Conservation (phyloP, 2,329 filamentous ascomycete species). For the Bipolaris zeicola region DNA sequence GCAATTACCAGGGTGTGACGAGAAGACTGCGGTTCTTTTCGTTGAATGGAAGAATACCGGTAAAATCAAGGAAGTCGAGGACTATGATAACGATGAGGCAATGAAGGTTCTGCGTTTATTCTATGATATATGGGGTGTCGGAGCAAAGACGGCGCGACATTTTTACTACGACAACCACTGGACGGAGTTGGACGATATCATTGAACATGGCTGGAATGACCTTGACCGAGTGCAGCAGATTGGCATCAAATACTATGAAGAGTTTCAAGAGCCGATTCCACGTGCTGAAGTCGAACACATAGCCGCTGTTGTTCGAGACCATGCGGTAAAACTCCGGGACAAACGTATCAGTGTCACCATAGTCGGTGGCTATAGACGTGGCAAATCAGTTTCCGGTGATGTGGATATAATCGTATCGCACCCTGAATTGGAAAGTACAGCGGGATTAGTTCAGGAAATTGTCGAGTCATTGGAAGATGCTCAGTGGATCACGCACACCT, state of each 20-base stretch:
- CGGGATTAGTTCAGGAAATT: slow-evolving; percentile 72
- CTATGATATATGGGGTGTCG: slow-evolving; percentile 91
- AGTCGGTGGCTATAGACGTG: slow-evolving; percentile 81
- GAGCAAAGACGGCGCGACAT: slow-evolving; percentile 75
- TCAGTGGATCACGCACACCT: slow-evolving; percentile 79
- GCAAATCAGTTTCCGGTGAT: slow-evolving; percentile 75
- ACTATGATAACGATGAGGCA: slow-evolving; percentile 67
- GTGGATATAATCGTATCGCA: slow-evolving; percentile 88
- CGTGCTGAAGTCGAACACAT: slow-evolving; percentile 76
- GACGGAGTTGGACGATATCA: slow-evolving; percentile 82
- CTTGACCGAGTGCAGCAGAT: slow-evolving; percentile 87
- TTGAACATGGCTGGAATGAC: slow-evolving; percentile 78
- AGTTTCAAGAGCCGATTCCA: slow-evolving; percentile 74
- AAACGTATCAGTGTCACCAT: slow-evolving; percentile 64
- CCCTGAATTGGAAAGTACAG: slow-evolving; percentile 70
- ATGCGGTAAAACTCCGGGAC: slow-evolving; percentile 68
- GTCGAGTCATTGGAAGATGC: slow-evolving; percentile 71
- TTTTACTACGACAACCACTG: slow-evolving; percentile 80
- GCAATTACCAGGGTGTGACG: slow-evolving; percentile 76
- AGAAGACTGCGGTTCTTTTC: slow-evolving; percentile 78
- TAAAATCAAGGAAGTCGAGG: slow-evolving; percentile 65
- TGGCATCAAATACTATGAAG: slow-evolving; percentile 90
- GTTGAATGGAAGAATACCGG: slow-evolving; percentile 73
- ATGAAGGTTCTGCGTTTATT: slow-evolving; percentile 72
- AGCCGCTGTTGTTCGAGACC: slow-evolving; percentile 63